These are phyloP conservation scores for Trichosanthes truncata DNA, from an alignment of 306 rosid species.

Conservation along the genomic window DNA sequence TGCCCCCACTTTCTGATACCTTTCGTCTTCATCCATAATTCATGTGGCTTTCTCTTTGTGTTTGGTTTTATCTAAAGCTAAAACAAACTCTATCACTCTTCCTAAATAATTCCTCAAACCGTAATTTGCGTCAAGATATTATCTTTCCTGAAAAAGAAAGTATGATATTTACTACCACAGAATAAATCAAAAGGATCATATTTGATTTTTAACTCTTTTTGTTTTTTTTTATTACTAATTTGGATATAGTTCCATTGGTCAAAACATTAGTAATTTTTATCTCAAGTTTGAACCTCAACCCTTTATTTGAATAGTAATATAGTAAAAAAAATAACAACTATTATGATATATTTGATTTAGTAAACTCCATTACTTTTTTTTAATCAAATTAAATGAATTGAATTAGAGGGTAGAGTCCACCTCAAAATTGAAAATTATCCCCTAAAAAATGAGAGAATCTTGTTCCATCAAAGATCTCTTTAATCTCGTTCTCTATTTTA, in stretches of 20 bases:
- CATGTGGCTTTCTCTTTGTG: background rate
- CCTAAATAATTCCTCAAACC: background rate
- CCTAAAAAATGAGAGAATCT: background rate
- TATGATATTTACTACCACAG: too few species aligned
- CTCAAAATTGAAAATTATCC: background rate
- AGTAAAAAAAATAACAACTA: background rate
- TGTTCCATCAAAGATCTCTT: background rate
- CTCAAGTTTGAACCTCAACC: too few species aligned
- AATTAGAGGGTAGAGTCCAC: background rate
- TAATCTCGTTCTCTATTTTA: background rate
- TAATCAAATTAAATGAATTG: background rate
- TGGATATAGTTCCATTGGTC: background rate
- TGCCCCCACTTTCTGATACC: conserved; percentile 7
- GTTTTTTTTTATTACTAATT: background rate
- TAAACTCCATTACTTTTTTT: too few species aligned
- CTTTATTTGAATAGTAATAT: background rate
- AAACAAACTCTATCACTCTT: background rate
- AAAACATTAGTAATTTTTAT: background rate
- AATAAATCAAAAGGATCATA: background rate
- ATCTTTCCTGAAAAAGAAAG: background rate
- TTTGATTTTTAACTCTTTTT: background rate
- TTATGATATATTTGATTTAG: too few species aligned
- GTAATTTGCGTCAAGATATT: background rate
- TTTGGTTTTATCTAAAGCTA: background rate
- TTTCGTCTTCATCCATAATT: background rate